Base-by-base conservation (phyloP, 2,329 filamentous ascomycete genomes). In the Pyrenochaeta sp. region DNA sequence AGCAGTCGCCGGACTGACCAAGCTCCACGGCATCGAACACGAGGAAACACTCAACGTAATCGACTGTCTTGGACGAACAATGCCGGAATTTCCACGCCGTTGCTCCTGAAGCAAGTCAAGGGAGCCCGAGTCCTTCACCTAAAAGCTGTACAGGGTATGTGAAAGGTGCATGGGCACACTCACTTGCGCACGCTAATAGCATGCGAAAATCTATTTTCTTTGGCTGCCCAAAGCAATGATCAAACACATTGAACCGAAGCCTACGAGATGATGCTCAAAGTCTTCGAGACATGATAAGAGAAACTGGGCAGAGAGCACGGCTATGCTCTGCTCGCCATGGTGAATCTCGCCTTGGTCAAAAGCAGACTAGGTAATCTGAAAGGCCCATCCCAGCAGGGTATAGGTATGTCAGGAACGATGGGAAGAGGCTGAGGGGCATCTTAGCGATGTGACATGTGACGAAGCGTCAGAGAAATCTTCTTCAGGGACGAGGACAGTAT, bases 251-350 rank as follows among this genome's bases (percentile, higher is more conserved):
- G 32, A 24, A 61, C 2, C 30, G 25, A 54, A 32, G 60, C 45
- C 7, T 30, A 50, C 50, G 39, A 54, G 7, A 48, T 54, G 37
- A 58, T 59, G 40, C 39, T 13, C 25, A 30, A 64, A 37, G 59
- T 71, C n/a, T 13, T 68, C 10, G 42, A 54, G 15, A 27, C 52
- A 15, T 58, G 62, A 24, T 59, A 64, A 50, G 51, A 56, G 40
- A 60, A 62, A 44, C 58, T 72, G 5, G 72, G 72, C 6, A 66
- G 64, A 43, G 64, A 71, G 44, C 66, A 74, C 28, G 58, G 67
- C 6, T 71, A 61, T 46, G 75, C 71, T 1, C 59, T 74, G 0
- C 49, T 68, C 4, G 66, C 72, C 1, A 66, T 64, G 69, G 49
- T 32, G 52, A 64, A 55, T n/a, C 58, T 44, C 53, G 62, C 57